Percentiles rank a stretch among this genome's conserved stretches.
Conservation (phyloP, 2,329 filamentous ascomycete species). For the Paramyrothecium sp. region DNA sequence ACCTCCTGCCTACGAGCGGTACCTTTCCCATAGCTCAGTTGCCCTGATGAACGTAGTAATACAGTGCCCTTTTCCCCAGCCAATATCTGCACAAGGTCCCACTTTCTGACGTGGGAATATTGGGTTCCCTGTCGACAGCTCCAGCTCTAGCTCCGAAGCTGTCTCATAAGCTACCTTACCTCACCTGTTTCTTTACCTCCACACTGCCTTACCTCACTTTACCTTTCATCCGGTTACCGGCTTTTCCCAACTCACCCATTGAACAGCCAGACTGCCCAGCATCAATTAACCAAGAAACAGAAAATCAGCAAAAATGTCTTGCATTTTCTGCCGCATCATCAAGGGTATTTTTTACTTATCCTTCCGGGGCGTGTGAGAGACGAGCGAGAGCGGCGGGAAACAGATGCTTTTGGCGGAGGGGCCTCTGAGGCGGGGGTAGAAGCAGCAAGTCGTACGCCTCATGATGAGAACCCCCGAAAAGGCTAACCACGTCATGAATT, state of each 20-base stretch:
- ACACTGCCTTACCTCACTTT: slow-evolving; percentile 4
- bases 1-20: too few species aligned
- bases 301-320: slow-evolving; percentile 36
- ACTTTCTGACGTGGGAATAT: too few species aligned
- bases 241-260: too few species aligned
- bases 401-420: not conserved
- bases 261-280: too few species aligned
- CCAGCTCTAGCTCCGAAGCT: not conserved
- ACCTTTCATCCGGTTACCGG: not conserved
- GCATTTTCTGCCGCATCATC: slow-evolving; percentile 98
- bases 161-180: not conserved
- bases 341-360: slow-evolving; percentile 58
- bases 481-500: slow-evolving; percentile 8
- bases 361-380: not conserved
- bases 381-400: not conserved
- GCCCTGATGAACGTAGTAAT: too few species aligned
- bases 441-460: not conserved
- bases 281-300: too few species aligned
- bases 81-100: too few species aligned
- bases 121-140: not conserved
- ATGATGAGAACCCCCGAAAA: not conserved
- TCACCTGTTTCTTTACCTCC: too few species aligned
- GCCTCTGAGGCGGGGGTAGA: slow-evolving; percentile 1
- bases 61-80: too few species aligned
- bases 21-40: too few species aligned